Evolutionary conservation across 495 filamentous ascomycete genomes (phyloP).

Genomic region (Daldinia vernicosa): DNA sequence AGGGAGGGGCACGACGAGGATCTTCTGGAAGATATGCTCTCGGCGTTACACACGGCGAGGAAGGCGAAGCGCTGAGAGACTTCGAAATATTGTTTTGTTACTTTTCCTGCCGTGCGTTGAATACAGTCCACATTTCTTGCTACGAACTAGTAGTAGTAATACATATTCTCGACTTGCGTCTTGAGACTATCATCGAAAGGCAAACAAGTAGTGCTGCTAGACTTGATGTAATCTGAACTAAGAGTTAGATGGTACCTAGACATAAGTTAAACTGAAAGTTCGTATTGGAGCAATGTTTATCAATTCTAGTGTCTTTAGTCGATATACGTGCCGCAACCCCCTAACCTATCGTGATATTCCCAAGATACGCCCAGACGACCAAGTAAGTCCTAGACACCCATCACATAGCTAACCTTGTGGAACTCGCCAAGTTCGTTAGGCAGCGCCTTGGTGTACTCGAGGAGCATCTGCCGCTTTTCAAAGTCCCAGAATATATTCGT

Average conservation of each 20-base stretch:
- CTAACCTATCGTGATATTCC: background rate
- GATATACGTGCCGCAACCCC: background rate
- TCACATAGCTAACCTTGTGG: slow-evolving; percentile 55
- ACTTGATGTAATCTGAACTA: background rate
- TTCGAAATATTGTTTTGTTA: background rate
- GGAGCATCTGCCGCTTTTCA: slow-evolving; percentile 35
- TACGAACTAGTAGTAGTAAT: background rate
- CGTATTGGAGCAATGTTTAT: background rate
- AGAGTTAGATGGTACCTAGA: background rate
- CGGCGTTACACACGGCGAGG: slow-evolving; percentile 4
- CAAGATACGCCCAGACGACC: background rate
- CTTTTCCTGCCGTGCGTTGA: background rate
- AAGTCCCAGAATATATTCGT: slow-evolving; percentile 43
- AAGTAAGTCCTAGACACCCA: slow-evolving; percentile 36
- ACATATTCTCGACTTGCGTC: background rate
- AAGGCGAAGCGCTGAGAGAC: background rate
- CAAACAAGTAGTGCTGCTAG: no score
- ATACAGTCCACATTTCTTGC: background rate
- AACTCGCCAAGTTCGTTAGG: slow-evolving; percentile 45
- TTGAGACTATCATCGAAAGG: background rate
- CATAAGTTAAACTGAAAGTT: background rate
- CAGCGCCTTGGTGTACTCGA: slow-evolving; percentile 38
- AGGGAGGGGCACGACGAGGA: background rate
- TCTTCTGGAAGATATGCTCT: background rate
- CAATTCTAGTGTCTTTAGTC: background rate